These are phyloP conservation scores for Chaetomiaceae sp. DNA, from an alignment of 2,329 filamentous ascomycete species.

Conservation along the genomic window DNA sequence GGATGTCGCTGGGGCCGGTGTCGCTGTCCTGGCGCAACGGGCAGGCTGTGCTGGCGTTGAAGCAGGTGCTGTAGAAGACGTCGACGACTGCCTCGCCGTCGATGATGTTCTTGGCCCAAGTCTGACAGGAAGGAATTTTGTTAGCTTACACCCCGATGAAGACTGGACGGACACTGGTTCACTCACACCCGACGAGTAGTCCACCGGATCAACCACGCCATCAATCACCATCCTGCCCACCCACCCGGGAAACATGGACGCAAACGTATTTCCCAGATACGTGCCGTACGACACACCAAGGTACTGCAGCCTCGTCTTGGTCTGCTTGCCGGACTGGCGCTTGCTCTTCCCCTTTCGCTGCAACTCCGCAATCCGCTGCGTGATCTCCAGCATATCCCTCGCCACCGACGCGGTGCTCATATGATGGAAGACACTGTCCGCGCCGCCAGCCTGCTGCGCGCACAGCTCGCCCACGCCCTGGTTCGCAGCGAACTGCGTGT, in stretches of 20 bases:
- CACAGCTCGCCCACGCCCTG: background rate
- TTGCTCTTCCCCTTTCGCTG: background rate
- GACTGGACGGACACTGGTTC: background rate
- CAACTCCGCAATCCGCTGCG: slow-evolving; percentile 13
- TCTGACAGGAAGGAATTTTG: background rate
- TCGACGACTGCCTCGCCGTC: slow-evolving; percentile 8
- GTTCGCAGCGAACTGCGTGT: background rate
- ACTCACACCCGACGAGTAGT: slow-evolving; percentile 23
- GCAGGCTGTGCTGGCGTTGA: slow-evolving; percentile 8
- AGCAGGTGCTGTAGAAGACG: slow-evolving; percentile 12
- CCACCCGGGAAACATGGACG: slow-evolving; percentile 34
- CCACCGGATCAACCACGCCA: slow-evolving; percentile 38
- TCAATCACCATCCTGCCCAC: slow-evolving; percentile 37
- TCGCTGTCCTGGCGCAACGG: slow-evolving; percentile 7
- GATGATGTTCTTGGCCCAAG: background rate
- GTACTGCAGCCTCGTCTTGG: slow-evolving; percentile 32
- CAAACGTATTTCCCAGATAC: slow-evolving; percentile 35
- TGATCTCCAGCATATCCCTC: slow-evolving; percentile 23
- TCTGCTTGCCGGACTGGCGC: background rate
- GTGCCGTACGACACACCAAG: slow-evolving; percentile 45
- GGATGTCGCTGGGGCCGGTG: slow-evolving; percentile 1
- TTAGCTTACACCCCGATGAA: background rate
- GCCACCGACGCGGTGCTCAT: slow-evolving; percentile 22
- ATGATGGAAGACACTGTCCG: slow-evolving; percentile 8
- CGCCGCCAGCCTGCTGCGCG: background rate